Conservation (phyloP, 257 asterid species). For the Solanum bulbocastanum region DNA sequence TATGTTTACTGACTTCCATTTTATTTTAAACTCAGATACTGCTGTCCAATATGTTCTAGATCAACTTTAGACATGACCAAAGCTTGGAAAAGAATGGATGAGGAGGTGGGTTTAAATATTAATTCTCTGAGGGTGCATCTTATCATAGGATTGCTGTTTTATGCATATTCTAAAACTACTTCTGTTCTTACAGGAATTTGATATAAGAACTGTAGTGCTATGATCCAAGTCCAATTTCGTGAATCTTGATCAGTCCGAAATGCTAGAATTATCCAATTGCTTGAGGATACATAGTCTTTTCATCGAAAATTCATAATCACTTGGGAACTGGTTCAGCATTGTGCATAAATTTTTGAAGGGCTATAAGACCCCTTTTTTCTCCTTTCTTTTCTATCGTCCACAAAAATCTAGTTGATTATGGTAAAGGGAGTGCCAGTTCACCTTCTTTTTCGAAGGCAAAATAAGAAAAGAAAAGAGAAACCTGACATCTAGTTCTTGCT, state of each 20-base stretch:
- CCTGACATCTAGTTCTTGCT: neutral
- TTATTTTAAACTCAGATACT: constrained; percentile 32
- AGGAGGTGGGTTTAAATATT: constrained; percentile 42
- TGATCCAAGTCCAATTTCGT: neutral
- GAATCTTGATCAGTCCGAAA: neutral
- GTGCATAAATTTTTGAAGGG: neutral
- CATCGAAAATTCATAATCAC: neutral
- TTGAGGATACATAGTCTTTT: neutral
- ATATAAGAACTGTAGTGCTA: neutral
- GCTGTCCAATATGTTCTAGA: constrained; percentile 93
- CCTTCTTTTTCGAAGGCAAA: neutral
- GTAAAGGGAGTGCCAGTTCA: neutral
- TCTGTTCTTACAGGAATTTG: neutral
- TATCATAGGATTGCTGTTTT: neutral
- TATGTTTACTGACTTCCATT: neutral
- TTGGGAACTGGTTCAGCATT: neutral
- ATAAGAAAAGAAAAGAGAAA: neutral
- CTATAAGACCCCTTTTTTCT: neutral
- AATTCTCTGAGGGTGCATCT: neutral
- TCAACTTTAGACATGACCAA: constrained; percentile 74
- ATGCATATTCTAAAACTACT: neutral
- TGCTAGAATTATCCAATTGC: neutral
- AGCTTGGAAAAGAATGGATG: constrained; percentile 70
- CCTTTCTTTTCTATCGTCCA: neutral
- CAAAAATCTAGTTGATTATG: neutral